Percentiles rank a stretch among this genome's conserved stretches.
These are phyloP conservation scores for Rostrohypoxylon terebratum DNA, from an alignment of 495 filamentous ascomycete species.

Conservation along the genomic window DNA sequence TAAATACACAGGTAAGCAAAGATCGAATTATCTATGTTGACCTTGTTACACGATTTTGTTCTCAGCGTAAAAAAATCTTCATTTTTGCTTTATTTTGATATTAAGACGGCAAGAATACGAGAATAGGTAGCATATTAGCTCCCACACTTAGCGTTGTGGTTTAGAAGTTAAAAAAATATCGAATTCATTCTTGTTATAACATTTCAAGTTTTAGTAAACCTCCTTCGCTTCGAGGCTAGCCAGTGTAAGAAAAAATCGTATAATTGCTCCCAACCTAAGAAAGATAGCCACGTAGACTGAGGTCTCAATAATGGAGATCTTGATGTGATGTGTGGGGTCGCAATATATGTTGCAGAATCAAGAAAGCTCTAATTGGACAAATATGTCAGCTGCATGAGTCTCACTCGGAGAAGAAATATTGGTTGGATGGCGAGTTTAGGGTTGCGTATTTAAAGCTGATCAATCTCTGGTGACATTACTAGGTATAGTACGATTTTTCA, in stretches of 20 bases:
- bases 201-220: neutral
- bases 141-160: neutral
- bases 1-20: too few species aligned
- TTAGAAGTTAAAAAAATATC: neutral
- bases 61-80: neutral
- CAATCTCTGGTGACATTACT: neutral
- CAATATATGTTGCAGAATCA: slow-evolving; percentile 2
- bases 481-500: neutral
- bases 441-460: neutral
- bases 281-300: neutral
- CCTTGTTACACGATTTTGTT: neutral
- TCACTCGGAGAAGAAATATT: too few species aligned
- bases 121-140: neutral
- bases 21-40: neutral
- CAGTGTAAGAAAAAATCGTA: neutral
- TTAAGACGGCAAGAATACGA: neutral
- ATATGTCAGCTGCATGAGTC: neutral
- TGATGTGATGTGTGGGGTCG: slow-evolving; percentile 1
- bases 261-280: neutral
- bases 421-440: neutral
- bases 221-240: neutral
- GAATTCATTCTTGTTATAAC: neutral
- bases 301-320: neutral
- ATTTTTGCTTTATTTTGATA: neutral
- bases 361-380: neutral